phyloP scores from a whole-genome alignment of 2,329 filamentous ascomycete genomes.

The Xylaria sp. region DNA sequence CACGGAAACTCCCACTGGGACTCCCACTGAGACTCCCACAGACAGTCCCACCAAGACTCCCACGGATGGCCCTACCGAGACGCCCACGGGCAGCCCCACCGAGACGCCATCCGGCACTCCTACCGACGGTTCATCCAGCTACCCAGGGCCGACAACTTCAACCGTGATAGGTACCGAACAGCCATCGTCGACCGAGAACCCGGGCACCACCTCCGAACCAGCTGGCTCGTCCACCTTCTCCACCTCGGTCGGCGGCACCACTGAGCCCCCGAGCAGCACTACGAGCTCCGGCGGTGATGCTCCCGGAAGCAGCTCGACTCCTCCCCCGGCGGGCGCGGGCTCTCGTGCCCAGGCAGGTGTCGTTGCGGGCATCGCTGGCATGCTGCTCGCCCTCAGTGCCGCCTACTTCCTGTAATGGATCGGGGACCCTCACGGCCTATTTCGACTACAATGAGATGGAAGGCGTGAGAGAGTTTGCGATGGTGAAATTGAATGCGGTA shows the following conservation, averaged over 20 bases:
- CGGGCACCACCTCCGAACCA: slow-evolving; percentile 2
- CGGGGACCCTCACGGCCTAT: neutral
- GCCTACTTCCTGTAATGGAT: slow-evolving; percentile 33
- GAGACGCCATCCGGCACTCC: neutral
- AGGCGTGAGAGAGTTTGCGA: neutral
- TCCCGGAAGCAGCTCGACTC: slow-evolving; percentile 2
- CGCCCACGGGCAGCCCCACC: neutral
- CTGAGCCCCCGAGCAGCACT: slow-evolving; percentile 14
- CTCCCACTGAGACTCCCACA: slow-evolving; percentile 7
- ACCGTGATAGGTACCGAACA: neutral
- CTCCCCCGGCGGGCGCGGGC: slow-evolving; percentile 24
- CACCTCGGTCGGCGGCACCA: slow-evolving; percentile 8
- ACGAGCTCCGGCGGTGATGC: neutral
- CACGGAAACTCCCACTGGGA: slow-evolving; percentile 2
- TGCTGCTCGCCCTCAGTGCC: slow-evolving; percentile 30
- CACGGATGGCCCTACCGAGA: neutral
- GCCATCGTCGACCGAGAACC: slow-evolving; percentile 6
- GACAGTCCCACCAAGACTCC: slow-evolving; percentile 8
- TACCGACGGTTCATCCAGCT: slow-evolving; percentile 9
- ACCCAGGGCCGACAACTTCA: slow-evolving; percentile 4
- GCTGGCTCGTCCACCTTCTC: slow-evolving; percentile 10
- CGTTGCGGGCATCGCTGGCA: slow-evolving; percentile 28
- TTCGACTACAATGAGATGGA: neutral
- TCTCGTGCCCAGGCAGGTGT: slow-evolving; percentile 25
- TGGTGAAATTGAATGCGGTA: neutral